A percentile compares a stretch with the other conserved stretches of the same genome.
phyloP scores from a whole-genome alignment of 2,329 filamentous ascomycete species.

The Pyrenochaeta sp. region DNA sequence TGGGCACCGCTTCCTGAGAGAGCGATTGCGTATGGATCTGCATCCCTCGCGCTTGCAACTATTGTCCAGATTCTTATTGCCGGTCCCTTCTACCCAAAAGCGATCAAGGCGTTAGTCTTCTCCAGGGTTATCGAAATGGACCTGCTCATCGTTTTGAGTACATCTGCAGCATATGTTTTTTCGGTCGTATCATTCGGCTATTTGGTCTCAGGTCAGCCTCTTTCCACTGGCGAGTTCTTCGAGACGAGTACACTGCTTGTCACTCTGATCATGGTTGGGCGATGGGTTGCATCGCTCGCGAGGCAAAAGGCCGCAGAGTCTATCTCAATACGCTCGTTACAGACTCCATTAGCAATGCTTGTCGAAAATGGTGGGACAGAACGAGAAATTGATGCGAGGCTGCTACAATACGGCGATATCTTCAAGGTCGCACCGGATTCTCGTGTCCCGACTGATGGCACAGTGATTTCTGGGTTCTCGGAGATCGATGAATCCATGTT shows the following conservation, averaged over 20 bases:
- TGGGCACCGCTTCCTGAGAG: constrained; percentile 68
- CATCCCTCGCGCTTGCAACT: constrained; percentile 70
- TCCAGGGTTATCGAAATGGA: constrained; percentile 73
- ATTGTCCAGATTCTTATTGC: constrained; percentile 71
- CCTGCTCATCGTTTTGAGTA: constrained; percentile 72
- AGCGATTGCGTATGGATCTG: constrained; percentile 59
- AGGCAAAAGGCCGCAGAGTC: constrained; percentile 60
- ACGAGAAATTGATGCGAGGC: constrained; percentile 67
- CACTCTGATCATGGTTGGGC: constrained; percentile 63
- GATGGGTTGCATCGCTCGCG: constrained; percentile 57
- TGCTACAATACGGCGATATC: constrained; percentile 75
- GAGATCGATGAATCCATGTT: constrained; percentile 81
- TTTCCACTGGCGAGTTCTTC: constrained; percentile 60
- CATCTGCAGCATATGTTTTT: constrained; percentile 70
- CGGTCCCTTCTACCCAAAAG: constrained; percentile 72
- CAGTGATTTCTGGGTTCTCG: constrained; percentile 66
- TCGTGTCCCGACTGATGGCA: constrained; percentile 73
- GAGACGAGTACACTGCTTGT: constrained; percentile 65
- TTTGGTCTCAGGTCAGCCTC: constrained; percentile 42
- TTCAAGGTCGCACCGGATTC: constrained; percentile 70
- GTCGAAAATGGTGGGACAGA: constrained; percentile 54
- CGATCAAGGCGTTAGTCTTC: constrained; percentile 68
- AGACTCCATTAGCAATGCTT: constrained; percentile 62
- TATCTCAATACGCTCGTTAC: constrained; percentile 64
- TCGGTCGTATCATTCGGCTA: constrained; percentile 61